Evolutionary conservation across 2,329 filamentous ascomycete species (phyloP).

Genomic region (Alternaria angustiovoidea): DNA sequence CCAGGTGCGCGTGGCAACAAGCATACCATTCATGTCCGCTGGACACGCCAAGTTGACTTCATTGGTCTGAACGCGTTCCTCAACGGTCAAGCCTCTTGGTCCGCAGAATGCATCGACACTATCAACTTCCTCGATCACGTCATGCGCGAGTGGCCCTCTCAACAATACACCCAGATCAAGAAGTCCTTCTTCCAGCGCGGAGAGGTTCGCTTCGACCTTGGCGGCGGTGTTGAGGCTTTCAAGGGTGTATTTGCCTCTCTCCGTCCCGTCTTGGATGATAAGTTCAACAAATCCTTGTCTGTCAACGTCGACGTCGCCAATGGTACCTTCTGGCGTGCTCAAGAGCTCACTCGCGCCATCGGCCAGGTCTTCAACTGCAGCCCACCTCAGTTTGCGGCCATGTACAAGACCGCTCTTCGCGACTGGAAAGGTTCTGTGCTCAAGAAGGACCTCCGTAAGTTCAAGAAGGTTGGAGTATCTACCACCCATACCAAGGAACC

Average conservation of each 20-base stretch:
- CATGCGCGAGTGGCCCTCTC: slow-evolving; percentile 78
- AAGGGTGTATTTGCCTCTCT: slow-evolving; percentile 92
- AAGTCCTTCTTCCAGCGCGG: slow-evolving; percentile 79
- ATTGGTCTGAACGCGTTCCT: slow-evolving; percentile 72
- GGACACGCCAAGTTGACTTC: slow-evolving; percentile 74
- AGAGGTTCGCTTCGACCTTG: slow-evolving; percentile 61
- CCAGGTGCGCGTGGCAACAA: slow-evolving; percentile 51
- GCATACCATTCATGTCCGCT: slow-evolving; percentile 69
- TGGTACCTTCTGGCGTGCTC: slow-evolving; percentile 79
- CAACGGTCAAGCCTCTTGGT: slow-evolving; percentile 59
- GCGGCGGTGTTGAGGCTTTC: slow-evolving; percentile 75
- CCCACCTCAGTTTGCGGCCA: slow-evolving; percentile 26
- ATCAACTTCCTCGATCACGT: slow-evolving; percentile 93
- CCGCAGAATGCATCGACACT: slow-evolving; percentile 73
- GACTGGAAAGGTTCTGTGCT: slow-evolving; percentile 40
- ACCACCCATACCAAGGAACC: slow-evolving; percentile 50
- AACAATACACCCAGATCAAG: slow-evolving; percentile 74
- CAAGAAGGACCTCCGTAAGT: slow-evolving; percentile 51
- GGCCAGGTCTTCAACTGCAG: slow-evolving; percentile 38
- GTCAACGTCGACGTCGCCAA: slow-evolving; percentile 94
- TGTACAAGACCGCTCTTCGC: slow-evolving; percentile 28
- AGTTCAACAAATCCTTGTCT: slow-evolving; percentile 68
- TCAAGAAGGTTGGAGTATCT: slow-evolving; percentile 53
- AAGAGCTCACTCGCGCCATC: slow-evolving; percentile 48
- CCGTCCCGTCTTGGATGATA: slow-evolving; percentile 69